Evolutionary conservation across 352 stramenopile species (phyloP).

Genomic region (Phytopythium boreale): DNA sequence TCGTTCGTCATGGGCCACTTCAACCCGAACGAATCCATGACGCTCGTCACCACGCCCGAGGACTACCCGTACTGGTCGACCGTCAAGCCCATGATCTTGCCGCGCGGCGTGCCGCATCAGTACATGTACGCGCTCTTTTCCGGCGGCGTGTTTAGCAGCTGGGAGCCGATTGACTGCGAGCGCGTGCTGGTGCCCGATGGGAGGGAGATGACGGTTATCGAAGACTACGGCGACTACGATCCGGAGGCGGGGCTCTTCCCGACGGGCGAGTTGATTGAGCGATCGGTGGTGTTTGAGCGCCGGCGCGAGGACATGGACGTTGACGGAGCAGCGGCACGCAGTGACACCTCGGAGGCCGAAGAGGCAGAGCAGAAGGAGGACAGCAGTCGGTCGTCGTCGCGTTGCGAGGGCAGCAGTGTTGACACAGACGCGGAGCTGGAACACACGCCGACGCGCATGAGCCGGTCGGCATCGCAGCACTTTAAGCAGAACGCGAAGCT

Average conservation of each 20-base stretch:
- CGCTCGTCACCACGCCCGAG: conserved; percentile 95
- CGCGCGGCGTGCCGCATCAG: conserved; percentile 72
- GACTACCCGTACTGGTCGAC: conserved; percentile 96
- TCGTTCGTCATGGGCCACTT: conserved; percentile 87
- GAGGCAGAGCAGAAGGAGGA: conserved; percentile 17
- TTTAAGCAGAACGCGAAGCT: conserved; percentile 63
- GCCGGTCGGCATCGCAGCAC: conserved; percentile 43
- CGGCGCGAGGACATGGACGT: conserved; percentile 20
- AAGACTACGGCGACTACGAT: conserved; percentile 74
- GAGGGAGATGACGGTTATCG: conserved; percentile 75
- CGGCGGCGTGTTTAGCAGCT: conserved; percentile 77
- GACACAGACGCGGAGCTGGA: background rate
- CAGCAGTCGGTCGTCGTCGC: background rate
- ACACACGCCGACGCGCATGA: background rate
- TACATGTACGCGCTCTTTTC: conserved; percentile 92
- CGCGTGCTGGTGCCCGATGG: conserved; percentile 73
- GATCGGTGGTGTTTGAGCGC: conserved; percentile 62
- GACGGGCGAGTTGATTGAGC: conserved; percentile 51
- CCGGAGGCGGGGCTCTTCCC: conserved; percentile 57
- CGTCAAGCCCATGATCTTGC: conserved; percentile 91
- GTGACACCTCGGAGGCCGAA: conserved; percentile 7
- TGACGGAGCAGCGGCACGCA: conserved; percentile 8
- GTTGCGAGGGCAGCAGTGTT: conserved; percentile 12
- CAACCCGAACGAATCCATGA: conserved; percentile 88
- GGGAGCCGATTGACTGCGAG: conserved; percentile 75